Conservation (phyloP, 345 rosid genomes). For the Boechera divaricarpa region DNA sequence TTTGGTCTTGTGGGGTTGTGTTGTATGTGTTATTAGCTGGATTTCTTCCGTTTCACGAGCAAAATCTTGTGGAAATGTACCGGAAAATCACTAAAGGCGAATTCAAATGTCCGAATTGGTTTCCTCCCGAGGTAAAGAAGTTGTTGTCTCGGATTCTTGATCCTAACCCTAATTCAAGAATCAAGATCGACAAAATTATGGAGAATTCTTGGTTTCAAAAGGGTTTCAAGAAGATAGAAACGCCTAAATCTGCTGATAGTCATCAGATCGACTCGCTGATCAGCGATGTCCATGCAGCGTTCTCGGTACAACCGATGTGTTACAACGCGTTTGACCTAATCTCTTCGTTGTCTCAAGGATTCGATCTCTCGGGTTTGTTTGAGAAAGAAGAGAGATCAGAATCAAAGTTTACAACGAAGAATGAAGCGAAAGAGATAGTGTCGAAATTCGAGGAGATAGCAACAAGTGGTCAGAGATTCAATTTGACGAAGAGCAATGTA, state of each 20-base stretch:
- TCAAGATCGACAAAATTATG: constrained; percentile 59
- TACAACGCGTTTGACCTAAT: constrained; percentile 87
- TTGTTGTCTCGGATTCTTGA: constrained; percentile 75
- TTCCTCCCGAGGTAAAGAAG: constrained; percentile 69
- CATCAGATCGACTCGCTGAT: constrained; percentile 37
- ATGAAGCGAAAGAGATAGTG: constrained; percentile 64
- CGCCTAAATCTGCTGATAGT: constrained; percentile 48
- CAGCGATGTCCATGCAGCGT: constrained; percentile 56
- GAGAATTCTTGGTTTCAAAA: constrained; percentile 74
- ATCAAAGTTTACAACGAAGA: constrained; percentile 60
- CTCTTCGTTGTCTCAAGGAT: constrained; percentile 79
- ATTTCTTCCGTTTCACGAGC: constrained; percentile 72
- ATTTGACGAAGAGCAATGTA: constrained; percentile 52
- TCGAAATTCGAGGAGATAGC: constrained; percentile 84
- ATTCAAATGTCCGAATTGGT: constrained; percentile 79
- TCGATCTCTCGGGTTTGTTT: constrained; percentile 77
- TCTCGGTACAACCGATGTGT: constrained; percentile 48
- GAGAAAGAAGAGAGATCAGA: constrained; percentile 53
- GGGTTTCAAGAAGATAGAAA: constrained; percentile 59
- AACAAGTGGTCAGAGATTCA: constrained; percentile 53
- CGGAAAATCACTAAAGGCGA: constrained; percentile 68
- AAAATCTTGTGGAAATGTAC: constrained; percentile 72
- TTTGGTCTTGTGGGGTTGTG: constrained; percentile 89
- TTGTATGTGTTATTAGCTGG: constrained; percentile 79
- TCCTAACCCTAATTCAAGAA: constrained; percentile 66